Evolutionary conservation across 2,329 filamentous ascomycete genomes (phyloP), one percentile per base, ranked within the genome.

Genomic region (Ascochyta viciae-villosae): DNA sequence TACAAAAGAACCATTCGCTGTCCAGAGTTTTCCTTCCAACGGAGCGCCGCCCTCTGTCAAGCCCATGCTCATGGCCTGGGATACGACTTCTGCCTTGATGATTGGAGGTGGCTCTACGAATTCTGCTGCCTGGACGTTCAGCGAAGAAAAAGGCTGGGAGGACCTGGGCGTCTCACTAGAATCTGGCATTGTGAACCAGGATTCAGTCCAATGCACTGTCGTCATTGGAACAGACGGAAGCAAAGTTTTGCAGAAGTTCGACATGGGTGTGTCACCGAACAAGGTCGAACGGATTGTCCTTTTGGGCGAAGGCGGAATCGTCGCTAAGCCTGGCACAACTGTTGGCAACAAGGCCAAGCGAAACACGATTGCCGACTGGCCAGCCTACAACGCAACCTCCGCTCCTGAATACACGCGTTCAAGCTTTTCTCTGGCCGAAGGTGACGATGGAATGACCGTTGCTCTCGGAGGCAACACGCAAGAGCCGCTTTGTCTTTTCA

Each of bases 181-280:
- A 0, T 74, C 82, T 13, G 85, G 87, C 1, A 75, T 92, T 19
- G 75, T 83, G 15, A 86, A 86, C 67, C 83, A 85, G 50, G 81
- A 82, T 2, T 78, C 82, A 2, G 81, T 88, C 43, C 85, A 88
- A 68, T 86, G 85, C 24, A 81, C 86, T 0, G 68, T 96, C 4
- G 77, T 96, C n/a, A 79, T 81, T 12, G 90, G 89, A 22, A 83
- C 86, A 38, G 91, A 96, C 72, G 87, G 84, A 26, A 93, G 89
- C 75, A 93, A 91, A 71, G 86, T 88, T 35, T 79, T 98, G 16
- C 87, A 92, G 65, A 86, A 87, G 10, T 96, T 95, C 65, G 87
- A 96, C 70, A 84, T 92, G 77, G 83, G 83, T 13, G 81, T 82
- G 9, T 86, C 88, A 0, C 93, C 94, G 3, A 96, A 96, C 70